Percentiles rank a stretch among this genome's conserved stretches.
Conservation (phyloP, 2,329 filamentous ascomycete genomes). For the Huntiella abstrusa region DNA sequence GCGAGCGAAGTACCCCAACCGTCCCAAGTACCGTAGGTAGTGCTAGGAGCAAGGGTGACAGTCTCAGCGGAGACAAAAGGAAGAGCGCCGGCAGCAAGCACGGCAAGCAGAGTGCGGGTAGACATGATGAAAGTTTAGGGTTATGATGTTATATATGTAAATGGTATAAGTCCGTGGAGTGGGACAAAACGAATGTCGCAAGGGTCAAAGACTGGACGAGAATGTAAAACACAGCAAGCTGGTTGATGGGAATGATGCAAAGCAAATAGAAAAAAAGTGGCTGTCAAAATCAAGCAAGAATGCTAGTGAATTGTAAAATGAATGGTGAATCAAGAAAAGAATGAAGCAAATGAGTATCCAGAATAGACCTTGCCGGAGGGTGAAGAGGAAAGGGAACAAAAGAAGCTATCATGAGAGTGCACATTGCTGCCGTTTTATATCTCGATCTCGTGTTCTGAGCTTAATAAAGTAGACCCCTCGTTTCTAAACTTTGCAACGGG, state of each 20-base stretch:
- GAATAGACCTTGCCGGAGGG: not conserved
- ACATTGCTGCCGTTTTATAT: too few relatives aligned
- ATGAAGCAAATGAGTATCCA: constrained; percentile 2
- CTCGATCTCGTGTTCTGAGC: too few relatives aligned
- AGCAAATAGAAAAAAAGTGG: constrained; percentile 1
- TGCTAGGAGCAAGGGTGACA: constrained; percentile 7
- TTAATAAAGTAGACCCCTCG: too few relatives aligned
- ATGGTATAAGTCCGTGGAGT: not conserved
- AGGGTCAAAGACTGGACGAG: not conserved
- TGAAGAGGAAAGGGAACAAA: not conserved
- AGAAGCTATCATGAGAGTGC: not conserved
- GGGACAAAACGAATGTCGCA: not conserved
- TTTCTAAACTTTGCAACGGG: too few relatives aligned
- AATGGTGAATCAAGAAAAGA: constrained; percentile 3
- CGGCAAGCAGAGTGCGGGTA: constrained; percentile 5
- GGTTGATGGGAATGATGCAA: not conserved
- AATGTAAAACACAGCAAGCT: not conserved
- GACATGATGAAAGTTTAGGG: constrained; percentile 4
- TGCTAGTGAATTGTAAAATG: not conserved
- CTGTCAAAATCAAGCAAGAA: not conserved
- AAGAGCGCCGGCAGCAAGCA: constrained; percentile 6
- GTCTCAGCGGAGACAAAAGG: constrained; percentile 2
- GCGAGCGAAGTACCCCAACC: constrained; percentile 26
- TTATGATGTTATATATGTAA: not conserved
- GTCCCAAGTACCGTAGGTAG: constrained; percentile 23